These are phyloP conservation scores for Penium margaritaceum DNA, from an alignment of 139 green algal genomes.

Conservation along the genomic window DNA sequence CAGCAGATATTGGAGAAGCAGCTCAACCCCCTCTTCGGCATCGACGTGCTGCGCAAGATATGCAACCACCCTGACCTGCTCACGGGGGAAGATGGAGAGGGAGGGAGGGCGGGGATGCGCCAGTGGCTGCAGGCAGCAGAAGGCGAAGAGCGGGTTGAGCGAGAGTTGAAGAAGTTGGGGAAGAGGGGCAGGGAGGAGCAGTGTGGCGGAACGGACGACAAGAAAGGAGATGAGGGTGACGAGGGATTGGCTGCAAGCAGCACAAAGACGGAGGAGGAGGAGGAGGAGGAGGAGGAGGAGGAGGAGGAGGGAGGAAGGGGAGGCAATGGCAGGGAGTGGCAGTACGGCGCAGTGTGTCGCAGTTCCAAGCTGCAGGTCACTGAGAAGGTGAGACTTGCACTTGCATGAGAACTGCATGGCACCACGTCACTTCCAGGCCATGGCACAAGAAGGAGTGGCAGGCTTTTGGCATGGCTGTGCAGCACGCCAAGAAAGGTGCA, in stretches of 20 bases:
- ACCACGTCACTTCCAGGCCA: no score
- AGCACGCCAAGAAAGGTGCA: no score
- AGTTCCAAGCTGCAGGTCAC: no score
- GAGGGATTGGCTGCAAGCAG: not conserved
- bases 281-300: slow-evolving; percentile 3
- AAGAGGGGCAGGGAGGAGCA: slow-evolving; percentile 7
- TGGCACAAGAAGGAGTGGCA: no score
- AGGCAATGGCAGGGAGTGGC: not conserved
- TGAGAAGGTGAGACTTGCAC: no score
- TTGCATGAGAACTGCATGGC: no score
- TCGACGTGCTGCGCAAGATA: slow-evolving; percentile 93
- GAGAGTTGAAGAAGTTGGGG: not conserved
- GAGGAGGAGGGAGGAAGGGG: slow-evolving; percentile 1
- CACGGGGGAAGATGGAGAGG: no score
- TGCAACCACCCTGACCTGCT: slow-evolving; percentile 98
- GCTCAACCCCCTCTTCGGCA: slow-evolving; percentile 73
- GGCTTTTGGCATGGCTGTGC: no score
- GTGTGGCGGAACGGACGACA: no score
- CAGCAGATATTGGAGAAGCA: slow-evolving; percentile 52
- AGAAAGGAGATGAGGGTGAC: not conserved
- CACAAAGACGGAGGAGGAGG: slow-evolving; percentile 4
- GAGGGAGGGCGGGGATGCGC: no score
- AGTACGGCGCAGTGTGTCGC: no score
- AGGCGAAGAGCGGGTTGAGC: slow-evolving; percentile 18
- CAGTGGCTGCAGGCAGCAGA: slow-evolving; percentile 33